Conservation (phyloP, 2,329 filamentous ascomycete genomes). For the Microcera coccophila region DNA sequence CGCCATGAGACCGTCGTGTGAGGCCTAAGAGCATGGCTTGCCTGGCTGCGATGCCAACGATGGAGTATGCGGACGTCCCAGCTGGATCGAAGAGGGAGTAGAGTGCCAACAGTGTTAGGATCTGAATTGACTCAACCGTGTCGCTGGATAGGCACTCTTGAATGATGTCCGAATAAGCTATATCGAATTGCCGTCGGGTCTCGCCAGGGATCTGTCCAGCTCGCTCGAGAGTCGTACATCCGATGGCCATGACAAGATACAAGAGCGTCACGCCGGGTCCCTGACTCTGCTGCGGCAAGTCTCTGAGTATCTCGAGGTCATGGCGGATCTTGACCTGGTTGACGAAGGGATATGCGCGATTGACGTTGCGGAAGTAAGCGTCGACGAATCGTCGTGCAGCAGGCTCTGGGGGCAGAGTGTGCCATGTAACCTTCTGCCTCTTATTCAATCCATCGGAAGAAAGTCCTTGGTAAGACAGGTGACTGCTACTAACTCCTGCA, state of each 20-base stretch:
- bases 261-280: slow-evolving; percentile 32
- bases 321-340: slow-evolving; percentile 34
- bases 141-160: slow-evolving; percentile 37
- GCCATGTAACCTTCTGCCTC: slow-evolving; percentile 15
- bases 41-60: slow-evolving; percentile 38
- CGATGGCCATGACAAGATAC: slow-evolving; percentile 45
- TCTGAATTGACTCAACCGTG: slow-evolving; percentile 37
- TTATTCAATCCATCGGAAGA: slow-evolving; percentile 18
- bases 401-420: slow-evolving; percentile 21
- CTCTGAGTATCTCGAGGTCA: slow-evolving; percentile 31
- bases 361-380: slow-evolving; percentile 44
- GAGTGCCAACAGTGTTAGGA: slow-evolving; percentile 39
- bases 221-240: slow-evolving; percentile 41
- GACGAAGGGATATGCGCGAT: slow-evolving; percentile 44
- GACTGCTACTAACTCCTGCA: slow-evolving; percentile 18
- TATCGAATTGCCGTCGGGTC: slow-evolving; percentile 31
- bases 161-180: slow-evolving; percentile 39
- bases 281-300: slow-evolving; percentile 25
- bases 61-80: slow-evolving; percentile 38
- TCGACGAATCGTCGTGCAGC: slow-evolving; percentile 36
- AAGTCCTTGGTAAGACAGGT: slow-evolving; percentile 20
- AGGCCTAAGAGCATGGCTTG: slow-evolving; percentile 39
- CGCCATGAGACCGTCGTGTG: slow-evolving; percentile 29
- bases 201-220: slow-evolving; percentile 38
- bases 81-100: slow-evolving; percentile 43